A percentile compares a stretch with the other conserved stretches of the same genome.
Evolutionary conservation across 1,139 yeast species (phyloP).

Genomic region (Pichia sp.): DNA sequence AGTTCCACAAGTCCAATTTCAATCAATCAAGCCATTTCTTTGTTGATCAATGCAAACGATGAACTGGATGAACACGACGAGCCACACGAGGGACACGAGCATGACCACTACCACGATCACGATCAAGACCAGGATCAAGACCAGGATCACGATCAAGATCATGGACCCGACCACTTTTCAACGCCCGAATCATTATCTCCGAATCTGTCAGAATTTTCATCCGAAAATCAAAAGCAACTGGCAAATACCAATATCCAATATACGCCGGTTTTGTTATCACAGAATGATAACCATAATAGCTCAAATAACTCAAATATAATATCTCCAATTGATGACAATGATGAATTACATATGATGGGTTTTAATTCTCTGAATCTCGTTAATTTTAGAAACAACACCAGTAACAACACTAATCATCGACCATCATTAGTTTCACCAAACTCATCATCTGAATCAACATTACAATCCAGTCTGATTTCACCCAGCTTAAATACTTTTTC

Average conservation of each 20-base stretch:
- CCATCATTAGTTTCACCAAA: neutral
- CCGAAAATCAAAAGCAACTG: neutral
- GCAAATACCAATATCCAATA: neutral
- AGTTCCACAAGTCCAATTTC: conserved; percentile 32
- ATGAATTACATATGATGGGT: conserved; percentile 14
- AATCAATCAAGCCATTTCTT: conserved; percentile 44
- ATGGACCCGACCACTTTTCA: conserved; percentile 6
- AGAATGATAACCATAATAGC: neutral
- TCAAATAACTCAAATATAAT: conserved; percentile 9
- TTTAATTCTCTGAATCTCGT: conserved; percentile 22
- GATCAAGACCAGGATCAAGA: neutral
- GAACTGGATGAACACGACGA: neutral
- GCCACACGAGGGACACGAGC: neutral
- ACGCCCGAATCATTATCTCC: conserved; percentile 23
- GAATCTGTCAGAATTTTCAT: conserved; percentile 18
- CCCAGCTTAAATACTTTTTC: conserved; percentile 4
- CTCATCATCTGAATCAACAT: neutral
- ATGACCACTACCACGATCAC: neutral
- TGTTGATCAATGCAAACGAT: conserved; percentile 33
- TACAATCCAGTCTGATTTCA: neutral
- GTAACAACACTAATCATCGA: neutral
- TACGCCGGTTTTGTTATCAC: neutral
- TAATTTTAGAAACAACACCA: conserved; percentile 15
- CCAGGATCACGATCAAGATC: neutral
- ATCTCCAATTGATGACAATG: conserved; percentile 8